phyloP scores from a whole-genome alignment of 2,329 filamentous ascomycete genomes.

The Epichloe festucae region DNA sequence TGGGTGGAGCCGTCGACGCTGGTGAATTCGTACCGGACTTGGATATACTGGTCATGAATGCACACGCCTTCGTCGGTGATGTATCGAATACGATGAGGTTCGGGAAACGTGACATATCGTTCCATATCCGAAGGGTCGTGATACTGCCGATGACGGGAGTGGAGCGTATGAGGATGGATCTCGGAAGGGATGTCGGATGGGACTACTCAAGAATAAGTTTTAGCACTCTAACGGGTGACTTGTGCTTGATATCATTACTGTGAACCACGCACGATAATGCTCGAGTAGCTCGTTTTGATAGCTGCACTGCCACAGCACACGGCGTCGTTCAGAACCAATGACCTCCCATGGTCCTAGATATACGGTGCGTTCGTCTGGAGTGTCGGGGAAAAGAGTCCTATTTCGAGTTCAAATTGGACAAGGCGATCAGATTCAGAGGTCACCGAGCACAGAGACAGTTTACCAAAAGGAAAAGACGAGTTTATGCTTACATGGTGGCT shows the following conservation, averaged over 20 bases:
- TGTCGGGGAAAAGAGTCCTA: conserved; percentile 38
- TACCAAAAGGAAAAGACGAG: neutral
- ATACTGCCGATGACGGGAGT: conserved; percentile 37
- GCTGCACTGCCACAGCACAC: conserved; percentile 39
- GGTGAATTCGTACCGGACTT: conserved; percentile 38
- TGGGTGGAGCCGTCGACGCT: conserved; percentile 32
- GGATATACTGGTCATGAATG: conserved; percentile 34
- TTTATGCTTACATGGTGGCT: conserved; percentile 34
- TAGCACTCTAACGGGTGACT: neutral
- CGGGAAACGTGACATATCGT: conserved; percentile 33
- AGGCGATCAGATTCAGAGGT: conserved; percentile 8
- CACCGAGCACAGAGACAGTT: neutral
- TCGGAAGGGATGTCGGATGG: conserved; percentile 31
- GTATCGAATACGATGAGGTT: conserved; percentile 35
- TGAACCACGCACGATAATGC: conserved; percentile 28
- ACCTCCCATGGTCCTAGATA: conserved; percentile 43
- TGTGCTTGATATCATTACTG: too few species aligned
- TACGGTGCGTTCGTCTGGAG: conserved; percentile 33
- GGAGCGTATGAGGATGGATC: conserved; percentile 35
- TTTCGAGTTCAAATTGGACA: conserved; percentile 1
- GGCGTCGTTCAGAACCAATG: conserved; percentile 31
- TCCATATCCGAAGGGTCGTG: conserved; percentile 37
- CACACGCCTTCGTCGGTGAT: conserved; percentile 32
- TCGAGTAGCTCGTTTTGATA: conserved; percentile 39
- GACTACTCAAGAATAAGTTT: conserved; percentile 17